These are phyloP conservation scores for Cucurbita maxima DNA, from an alignment of 306 rosid species.

Conservation along the genomic window DNA sequence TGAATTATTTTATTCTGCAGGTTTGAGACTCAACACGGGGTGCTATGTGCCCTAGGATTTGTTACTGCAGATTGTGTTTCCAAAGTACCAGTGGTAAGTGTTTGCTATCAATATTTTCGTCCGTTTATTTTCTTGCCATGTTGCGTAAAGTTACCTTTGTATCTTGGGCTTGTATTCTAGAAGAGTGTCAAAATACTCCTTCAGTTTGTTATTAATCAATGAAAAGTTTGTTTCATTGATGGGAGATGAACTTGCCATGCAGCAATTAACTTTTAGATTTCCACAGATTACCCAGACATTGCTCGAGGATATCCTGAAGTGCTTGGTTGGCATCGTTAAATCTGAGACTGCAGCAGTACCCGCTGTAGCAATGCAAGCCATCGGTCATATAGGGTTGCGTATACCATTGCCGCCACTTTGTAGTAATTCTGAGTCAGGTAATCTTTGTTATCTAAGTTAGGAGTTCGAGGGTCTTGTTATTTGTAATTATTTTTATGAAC, in stretches of 20 bases:
- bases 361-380: constrained; percentile 82
- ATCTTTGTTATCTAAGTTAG: constrained; percentile 8
- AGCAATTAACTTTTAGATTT: constrained; percentile 6
- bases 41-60: constrained; percentile 79
- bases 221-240: background rate
- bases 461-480: background rate
- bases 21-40: constrained; percentile 87
- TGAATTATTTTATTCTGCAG: constrained; percentile 28
- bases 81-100: constrained; percentile 41
- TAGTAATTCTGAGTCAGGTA: constrained; percentile 54
- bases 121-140: background rate
- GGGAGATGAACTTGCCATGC: background rate
- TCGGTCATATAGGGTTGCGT: constrained; percentile 84
- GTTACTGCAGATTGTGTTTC: constrained; percentile 67
- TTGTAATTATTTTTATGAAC: constrained; percentile 3
- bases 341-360: constrained; percentile 66
- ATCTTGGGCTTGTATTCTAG: background rate
- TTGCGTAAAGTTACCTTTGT: background rate
- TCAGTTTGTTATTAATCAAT: background rate
- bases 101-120: background rate
- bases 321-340: constrained; percentile 64
- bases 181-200: background rate
- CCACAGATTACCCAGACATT: constrained; percentile 45
- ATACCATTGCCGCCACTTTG: constrained; percentile 48
- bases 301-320: constrained; percentile 42